phyloP scores from a whole-genome alignment of 352 stramenopile genomes.

The Thraustotheca clavata region DNA sequence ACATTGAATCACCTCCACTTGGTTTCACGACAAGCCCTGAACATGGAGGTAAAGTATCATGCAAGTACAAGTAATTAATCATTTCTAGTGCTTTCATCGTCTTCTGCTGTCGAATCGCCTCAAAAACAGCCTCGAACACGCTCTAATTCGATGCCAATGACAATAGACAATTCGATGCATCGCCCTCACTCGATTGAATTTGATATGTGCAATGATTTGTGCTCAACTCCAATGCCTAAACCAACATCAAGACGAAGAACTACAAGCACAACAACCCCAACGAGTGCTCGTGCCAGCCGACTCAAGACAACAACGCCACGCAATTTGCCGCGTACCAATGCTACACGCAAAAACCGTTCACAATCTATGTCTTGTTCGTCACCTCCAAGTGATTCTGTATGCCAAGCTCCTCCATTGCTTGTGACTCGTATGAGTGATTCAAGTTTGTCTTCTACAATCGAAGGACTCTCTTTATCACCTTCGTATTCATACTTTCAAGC shows the following conservation, averaged over 20 bases:
- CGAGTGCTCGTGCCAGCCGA: neutral
- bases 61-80: neutral
- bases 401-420: neutral
- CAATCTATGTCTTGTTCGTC: constrained; percentile 10
- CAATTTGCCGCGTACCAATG: neutral
- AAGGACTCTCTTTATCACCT: neutral
- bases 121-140: constrained; percentile 39
- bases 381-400: neutral
- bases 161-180: neutral
- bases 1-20: neutral
- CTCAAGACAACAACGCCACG: constrained; percentile 7
- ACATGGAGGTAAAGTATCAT: neutral
- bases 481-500: neutral
- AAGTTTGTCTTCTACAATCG: constrained; percentile 1
- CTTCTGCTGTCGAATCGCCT: constrained; percentile 14
- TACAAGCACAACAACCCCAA: constrained; percentile 8
- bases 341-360: constrained; percentile 10
- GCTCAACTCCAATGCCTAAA: neutral
- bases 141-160: constrained; percentile 62
- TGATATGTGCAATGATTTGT: neutral
- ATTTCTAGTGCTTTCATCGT: neutral
- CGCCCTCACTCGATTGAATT: neutral
- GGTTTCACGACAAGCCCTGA: neutral
- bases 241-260: neutral
- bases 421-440: neutral